These are phyloP conservation scores for Chenopodium suecicum DNA, from an alignment of 148 eudicot genomes.

Conservation along the genomic window DNA sequence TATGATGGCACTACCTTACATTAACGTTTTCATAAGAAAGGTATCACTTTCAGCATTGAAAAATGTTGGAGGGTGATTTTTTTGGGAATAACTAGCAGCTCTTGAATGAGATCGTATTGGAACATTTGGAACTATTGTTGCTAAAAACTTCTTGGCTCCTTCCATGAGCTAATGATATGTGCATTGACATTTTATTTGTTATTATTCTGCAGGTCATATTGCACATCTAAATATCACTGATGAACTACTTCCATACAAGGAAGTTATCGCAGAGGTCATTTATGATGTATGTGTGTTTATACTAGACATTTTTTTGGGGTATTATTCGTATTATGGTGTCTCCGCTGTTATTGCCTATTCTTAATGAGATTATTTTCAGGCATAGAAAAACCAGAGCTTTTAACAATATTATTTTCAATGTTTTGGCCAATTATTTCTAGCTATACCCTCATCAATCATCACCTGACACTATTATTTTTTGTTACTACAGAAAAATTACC, in stretches of 20 bases:
- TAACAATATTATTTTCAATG: not conserved
- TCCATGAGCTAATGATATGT: slow-evolving; percentile 11
- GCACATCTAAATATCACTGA: slow-evolving; percentile 95
- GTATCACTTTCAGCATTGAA: not conserved
- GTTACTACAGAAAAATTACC: slow-evolving; percentile 74
- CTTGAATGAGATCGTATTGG: not conserved
- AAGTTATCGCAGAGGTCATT: slow-evolving; percentile 83
- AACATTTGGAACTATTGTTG: not conserved
- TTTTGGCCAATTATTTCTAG: not conserved
- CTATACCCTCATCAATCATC: slow-evolving; percentile 15
- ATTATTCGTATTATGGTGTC: not conserved
- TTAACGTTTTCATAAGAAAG: not conserved
- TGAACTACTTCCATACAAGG: slow-evolving; percentile 87
- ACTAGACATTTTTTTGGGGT: not conserved
- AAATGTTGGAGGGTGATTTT: not conserved
- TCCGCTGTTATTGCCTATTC: not conserved
- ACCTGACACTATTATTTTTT: slow-evolving; percentile 4
- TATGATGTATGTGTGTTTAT: slow-evolving; percentile 72
- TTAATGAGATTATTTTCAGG: not conserved
- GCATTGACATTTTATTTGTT: slow-evolving; percentile 23
- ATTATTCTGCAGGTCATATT: slow-evolving; percentile 76
- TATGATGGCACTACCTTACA: not conserved
- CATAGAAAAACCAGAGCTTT: not conserved
- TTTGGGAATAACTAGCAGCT: not conserved
- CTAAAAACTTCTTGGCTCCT: not conserved